These are phyloP conservation scores for Dictyostelium brefeldianum DNA, from an alignment of 78 protist genomes.

Conservation along the genomic window DNA sequence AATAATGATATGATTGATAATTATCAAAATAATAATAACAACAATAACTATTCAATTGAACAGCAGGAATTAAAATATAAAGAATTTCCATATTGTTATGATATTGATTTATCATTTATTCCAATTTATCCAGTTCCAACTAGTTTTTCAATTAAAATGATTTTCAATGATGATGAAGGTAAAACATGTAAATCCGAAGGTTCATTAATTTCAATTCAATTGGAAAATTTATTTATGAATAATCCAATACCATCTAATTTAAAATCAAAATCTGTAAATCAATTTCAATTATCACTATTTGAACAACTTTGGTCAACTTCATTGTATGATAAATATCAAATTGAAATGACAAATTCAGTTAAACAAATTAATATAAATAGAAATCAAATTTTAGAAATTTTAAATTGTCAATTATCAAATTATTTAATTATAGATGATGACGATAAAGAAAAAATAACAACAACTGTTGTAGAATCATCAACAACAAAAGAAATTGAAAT, in stretches of 20 bases:
- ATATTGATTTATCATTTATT: conserved; percentile 45
- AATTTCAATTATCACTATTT: conserved; percentile 25
- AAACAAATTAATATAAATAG: not conserved
- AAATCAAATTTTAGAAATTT: not conserved
- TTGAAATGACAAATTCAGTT: conserved; percentile 14
- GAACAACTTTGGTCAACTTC: conserved; percentile 36
- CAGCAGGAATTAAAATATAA: not conserved
- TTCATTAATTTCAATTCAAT: conserved; percentile 26
- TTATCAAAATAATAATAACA: not conserved
- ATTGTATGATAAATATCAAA: not conserved
- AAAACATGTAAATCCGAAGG: conserved; percentile 73
- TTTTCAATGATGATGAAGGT: conserved; percentile 77
- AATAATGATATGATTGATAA: not conserved
- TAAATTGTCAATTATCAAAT: not conserved
- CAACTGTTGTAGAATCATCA: too few species aligned
- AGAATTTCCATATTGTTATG: conserved; percentile 71
- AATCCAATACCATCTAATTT: conserved; percentile 49
- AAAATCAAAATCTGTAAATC: not conserved
- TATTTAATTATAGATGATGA: not conserved
- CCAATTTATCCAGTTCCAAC: conserved; percentile 71
- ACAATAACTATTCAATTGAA: not conserved
- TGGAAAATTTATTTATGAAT: conserved; percentile 44
- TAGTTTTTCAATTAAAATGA: conserved; percentile 30
- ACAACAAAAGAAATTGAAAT: not conserved
- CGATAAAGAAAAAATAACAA: not conserved